A percentile compares a stretch with the other conserved stretches of the same genome.
These are phyloP conservation scores for Trichocomaceae sp. DNA, from an alignment of 2,329 filamentous ascomycete species.

Conservation along the genomic window DNA sequence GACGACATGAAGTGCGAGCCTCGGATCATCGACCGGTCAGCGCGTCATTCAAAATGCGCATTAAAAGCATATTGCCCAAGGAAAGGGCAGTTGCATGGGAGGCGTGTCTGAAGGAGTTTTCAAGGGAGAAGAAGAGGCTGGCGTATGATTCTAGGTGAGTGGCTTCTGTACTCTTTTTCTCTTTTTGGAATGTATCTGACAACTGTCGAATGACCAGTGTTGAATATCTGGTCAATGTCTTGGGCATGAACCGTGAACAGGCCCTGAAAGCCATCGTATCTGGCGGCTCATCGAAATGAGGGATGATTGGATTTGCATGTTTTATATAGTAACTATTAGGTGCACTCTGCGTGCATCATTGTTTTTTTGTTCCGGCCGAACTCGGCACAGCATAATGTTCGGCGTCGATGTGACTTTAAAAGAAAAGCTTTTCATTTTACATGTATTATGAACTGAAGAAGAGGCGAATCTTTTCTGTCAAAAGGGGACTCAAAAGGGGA, in stretches of 20 bases:
- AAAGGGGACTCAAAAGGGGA: too few species aligned
- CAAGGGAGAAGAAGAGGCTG: constrained; percentile 62
- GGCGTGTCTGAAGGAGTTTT: constrained; percentile 67
- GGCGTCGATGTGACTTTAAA: background rate
- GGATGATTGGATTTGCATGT: background rate
- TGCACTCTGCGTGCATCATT: background rate
- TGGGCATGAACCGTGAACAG: constrained; percentile 51
- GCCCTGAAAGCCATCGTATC: constrained; percentile 41
- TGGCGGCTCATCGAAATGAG: constrained; percentile 15
- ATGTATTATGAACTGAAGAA: background rate
- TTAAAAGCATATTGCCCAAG: constrained; percentile 72
- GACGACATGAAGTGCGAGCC: constrained; percentile 78
- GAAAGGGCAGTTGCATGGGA: constrained; percentile 63
- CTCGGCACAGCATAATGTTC: background rate
- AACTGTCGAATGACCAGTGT: constrained; percentile 40
- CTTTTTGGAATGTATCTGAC: background rate
- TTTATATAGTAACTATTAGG: background rate
- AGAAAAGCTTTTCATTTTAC: background rate
- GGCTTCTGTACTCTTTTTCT: background rate
- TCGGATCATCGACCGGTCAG: constrained; percentile 93
- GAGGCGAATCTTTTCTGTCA: background rate
- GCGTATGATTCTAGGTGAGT: constrained; percentile 71
- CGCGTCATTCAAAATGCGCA: constrained; percentile 70
- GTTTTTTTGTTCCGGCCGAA: background rate
- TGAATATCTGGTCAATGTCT: constrained; percentile 58